phyloP scores from a whole-genome alignment of 2,329 filamentous ascomycete species.

The Incumbomyces delicatus region DNA sequence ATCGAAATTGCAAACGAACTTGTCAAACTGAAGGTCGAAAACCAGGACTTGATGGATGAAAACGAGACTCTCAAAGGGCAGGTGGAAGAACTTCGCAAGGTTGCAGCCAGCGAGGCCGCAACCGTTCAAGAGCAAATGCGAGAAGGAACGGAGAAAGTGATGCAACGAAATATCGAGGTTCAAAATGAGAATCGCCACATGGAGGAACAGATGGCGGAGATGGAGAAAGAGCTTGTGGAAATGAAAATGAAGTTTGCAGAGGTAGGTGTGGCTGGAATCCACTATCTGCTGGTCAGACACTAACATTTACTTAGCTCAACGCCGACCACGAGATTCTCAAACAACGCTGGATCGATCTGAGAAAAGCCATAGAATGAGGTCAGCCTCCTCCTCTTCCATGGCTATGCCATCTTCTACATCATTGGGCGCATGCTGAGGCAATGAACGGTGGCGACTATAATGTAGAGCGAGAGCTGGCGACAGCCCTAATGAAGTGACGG shows the following conservation, averaged over 20 bases:
- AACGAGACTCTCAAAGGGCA: slow-evolving; percentile 82
- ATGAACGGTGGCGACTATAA: not conserved
- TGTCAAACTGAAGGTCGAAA: slow-evolving; percentile 85
- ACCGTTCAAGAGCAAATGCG: slow-evolving; percentile 77
- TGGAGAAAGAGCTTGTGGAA: slow-evolving; percentile 84
- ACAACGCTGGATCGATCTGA: slow-evolving; percentile 67
- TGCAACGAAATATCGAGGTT: slow-evolving; percentile 85
- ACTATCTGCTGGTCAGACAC: slow-evolving; percentile 8
- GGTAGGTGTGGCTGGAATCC: slow-evolving; percentile 51
- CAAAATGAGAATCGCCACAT: slow-evolving; percentile 84
- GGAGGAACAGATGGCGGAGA: slow-evolving; percentile 81
- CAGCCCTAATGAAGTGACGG: slow-evolving; percentile 3
- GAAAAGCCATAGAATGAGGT: slow-evolving; percentile 41
- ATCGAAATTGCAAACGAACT: slow-evolving; percentile 83
- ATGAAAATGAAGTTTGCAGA: slow-evolving; percentile 94
- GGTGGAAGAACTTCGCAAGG: slow-evolving; percentile 70
- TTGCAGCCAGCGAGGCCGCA: slow-evolving; percentile 80
- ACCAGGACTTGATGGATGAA: slow-evolving; percentile 77
- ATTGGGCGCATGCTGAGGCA: not conserved
- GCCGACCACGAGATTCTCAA: slow-evolving; percentile 58
- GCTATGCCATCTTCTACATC: not conserved
- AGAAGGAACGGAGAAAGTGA: slow-evolving; percentile 79
- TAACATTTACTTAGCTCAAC: slow-evolving; percentile 49
- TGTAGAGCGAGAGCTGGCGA: not conserved
- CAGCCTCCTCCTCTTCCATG: not conserved